These are phyloP conservation scores for Cryptosporidium sp. DNA, from an alignment of 169 alveolate genomes.

Conservation along the genomic window DNA sequence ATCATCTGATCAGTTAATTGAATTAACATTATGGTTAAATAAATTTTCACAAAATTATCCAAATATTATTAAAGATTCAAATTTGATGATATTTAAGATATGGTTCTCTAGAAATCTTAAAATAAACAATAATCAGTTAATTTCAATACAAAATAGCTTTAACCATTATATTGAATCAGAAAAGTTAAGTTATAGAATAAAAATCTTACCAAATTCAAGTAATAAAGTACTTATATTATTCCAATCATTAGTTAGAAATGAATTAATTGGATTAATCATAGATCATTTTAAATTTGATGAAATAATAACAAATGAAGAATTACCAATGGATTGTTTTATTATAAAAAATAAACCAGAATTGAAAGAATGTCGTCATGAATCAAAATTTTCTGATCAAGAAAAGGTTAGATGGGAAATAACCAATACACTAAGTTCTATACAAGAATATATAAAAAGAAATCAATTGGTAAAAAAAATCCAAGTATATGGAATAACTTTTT, in stretches of 20 bases:
- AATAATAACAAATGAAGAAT: not conserved
- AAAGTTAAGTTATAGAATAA: constrained; percentile 3
- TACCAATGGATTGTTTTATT: not conserved
- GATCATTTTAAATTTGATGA: not conserved
- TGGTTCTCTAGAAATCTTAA: not conserved
- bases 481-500: not conserved
- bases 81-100: not conserved
- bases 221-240: constrained; percentile 11
- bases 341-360: not conserved
- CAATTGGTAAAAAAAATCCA: not conserved
- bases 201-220: not conserved
- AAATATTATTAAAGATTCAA: not conserved
- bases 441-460: constrained; percentile 32
- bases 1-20: not conserved
- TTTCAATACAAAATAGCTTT: constrained; percentile 12
- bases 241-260: not conserved
- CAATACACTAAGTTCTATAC: not conserved
- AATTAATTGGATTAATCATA: not conserved
- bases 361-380: not conserved
- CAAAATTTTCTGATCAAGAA: not conserved
- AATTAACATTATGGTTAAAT: constrained; percentile 4
- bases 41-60: not conserved
- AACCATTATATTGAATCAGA: not conserved
- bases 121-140: constrained; percentile 8
- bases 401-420: not conserved